phyloP scores from a whole-genome alignment of 148 eudicot genomes.

The Rheum nobile region DNA sequence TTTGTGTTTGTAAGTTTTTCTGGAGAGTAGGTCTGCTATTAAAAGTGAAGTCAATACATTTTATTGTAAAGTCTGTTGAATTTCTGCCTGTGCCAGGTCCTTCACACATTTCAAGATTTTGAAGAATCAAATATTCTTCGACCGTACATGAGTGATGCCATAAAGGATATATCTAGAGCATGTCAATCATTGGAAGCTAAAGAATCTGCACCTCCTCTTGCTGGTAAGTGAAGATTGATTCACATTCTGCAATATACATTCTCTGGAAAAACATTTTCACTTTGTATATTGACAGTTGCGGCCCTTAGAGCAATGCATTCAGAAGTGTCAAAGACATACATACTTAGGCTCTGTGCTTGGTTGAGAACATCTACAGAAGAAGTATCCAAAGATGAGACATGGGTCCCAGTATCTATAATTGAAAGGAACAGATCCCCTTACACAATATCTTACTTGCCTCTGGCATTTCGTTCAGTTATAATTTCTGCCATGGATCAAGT shows the following conservation, averaged over 20 bases:
- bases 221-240: constrained; percentile 33
- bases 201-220: constrained; percentile 83
- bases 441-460: constrained; percentile 74
- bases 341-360: constrained; percentile 90
- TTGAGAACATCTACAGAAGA: constrained; percentile 72
- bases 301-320: constrained; percentile 71
- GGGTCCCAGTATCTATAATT: constrained; percentile 84
- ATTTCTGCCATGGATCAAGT: constrained; percentile 79
- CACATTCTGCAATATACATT: constrained; percentile 7
- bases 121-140: constrained; percentile 83
- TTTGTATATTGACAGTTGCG: constrained; percentile 42
- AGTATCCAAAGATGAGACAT: constrained; percentile 68
- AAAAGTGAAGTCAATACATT: neutral
- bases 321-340: constrained; percentile 74
- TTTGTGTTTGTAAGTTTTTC: neutral
- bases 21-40: neutral
- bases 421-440: constrained; percentile 90
- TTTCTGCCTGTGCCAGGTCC: constrained; percentile 42
- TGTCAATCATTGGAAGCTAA: constrained; percentile 85
- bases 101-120: constrained; percentile 63
- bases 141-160: constrained; percentile 80
- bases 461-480: constrained; percentile 67
- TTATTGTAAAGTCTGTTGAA: neutral
- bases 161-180: constrained; percentile 70
- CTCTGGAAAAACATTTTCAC: constrained; percentile 12